phyloP scores from a whole-genome alignment of 2,329 filamentous ascomycete species.

The Stachybotrys chartarum region DNA sequence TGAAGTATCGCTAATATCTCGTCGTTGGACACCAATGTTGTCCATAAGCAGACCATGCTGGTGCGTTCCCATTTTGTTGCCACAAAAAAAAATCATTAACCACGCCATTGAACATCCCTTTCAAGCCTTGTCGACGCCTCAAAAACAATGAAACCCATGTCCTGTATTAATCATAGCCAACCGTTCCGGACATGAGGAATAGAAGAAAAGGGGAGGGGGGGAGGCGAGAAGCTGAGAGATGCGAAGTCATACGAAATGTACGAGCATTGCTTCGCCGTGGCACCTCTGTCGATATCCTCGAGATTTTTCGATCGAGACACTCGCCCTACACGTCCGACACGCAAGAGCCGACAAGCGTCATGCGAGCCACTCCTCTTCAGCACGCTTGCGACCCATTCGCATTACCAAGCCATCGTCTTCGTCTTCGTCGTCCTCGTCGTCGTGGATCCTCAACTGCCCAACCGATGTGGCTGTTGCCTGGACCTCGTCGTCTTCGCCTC shows the following conservation, averaged over 20 bases:
- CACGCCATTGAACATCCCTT: neutral
- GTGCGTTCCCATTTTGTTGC: neutral
- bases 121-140: neutral
- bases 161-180: neutral
- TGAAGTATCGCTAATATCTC: neutral
- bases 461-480: slow-evolving; percentile 26
- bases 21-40: neutral
- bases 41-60: neutral
- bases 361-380: slow-evolving; percentile 54
- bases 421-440: slow-evolving; percentile 34
- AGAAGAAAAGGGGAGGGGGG: neutral
- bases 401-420: slow-evolving; percentile 52
- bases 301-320: too few relatives aligned
- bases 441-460: slow-evolving; percentile 32
- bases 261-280: too few relatives aligned
- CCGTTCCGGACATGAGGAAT: neutral
- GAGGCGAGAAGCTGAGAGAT: neutral
- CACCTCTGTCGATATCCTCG: too few relatives aligned
- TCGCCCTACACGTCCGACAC: too few relatives aligned
- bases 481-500: slow-evolving; percentile 26
- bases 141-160: neutral
- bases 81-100: neutral
- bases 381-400: slow-evolving; percentile 46
- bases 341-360: slow-evolving; percentile 15
- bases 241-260: too few relatives aligned